These are phyloP conservation scores for Biancaea sappan DNA, from an alignment of 306 rosid genomes.

Conservation along the genomic window DNA sequence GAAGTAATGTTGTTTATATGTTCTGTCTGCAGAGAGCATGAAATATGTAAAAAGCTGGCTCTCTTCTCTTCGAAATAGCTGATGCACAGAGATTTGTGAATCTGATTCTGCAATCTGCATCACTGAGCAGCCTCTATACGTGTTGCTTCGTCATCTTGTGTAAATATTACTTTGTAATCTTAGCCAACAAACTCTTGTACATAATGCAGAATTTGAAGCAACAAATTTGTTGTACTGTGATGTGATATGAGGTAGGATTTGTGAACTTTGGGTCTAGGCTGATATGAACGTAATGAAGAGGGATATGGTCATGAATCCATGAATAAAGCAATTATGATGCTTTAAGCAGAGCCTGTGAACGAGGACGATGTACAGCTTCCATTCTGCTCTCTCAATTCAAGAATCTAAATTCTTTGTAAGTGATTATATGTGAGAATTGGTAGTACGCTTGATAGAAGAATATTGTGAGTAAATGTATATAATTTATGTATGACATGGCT, in stretches of 20 bases:
- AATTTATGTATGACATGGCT: constrained; percentile 18
- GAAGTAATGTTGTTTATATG: constrained; percentile 31
- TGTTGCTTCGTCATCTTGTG: constrained; percentile 11
- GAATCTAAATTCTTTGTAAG: constrained; percentile 40
- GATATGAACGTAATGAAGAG: constrained; percentile 19
- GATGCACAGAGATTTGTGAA: constrained; percentile 12
- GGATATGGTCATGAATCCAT: not conserved
- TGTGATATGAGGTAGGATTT: constrained; percentile 14
- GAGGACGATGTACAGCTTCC: not conserved
- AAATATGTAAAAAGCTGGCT: constrained; percentile 67
- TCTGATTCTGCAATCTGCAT: constrained; percentile 7
- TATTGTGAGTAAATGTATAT: constrained; percentile 27
- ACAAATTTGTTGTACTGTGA: not conserved
- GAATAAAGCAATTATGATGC: constrained; percentile 21
- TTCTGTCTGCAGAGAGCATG: constrained; percentile 61
- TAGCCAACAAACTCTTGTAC: not conserved
- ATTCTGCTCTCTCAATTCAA: not conserved
- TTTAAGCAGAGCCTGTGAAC: not conserved
- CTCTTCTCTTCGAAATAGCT: constrained; percentile 60
- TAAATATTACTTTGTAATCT: not conserved
- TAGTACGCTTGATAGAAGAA: constrained; percentile 16
- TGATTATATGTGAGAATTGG: constrained; percentile 28
- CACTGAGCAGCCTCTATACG: not conserved
- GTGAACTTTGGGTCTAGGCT: not conserved
- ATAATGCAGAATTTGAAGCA: not conserved